Percentiles rank a stretch among this genome's conserved stretches.
Conservation (phyloP, 371 early-diverging fungal species). For the Rhizopus sp. region DNA sequence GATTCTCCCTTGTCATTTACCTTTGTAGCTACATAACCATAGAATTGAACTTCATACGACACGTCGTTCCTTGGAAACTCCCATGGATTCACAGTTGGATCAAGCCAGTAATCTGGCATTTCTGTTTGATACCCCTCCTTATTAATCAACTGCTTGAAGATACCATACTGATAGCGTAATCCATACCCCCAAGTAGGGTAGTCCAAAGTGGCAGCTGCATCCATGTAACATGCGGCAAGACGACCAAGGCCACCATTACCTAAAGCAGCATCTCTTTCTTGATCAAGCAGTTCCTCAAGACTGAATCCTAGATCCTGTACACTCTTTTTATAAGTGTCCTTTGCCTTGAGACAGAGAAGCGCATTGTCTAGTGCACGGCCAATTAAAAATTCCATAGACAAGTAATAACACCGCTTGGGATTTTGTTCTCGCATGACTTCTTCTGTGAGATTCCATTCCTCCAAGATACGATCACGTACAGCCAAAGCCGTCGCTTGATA, state of each 20-base stretch:
- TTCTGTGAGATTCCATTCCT: slow-evolving; percentile 89
- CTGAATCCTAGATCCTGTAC: slow-evolving; percentile 78
- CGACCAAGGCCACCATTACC: slow-evolving; percentile 95
- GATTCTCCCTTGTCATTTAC: slow-evolving; percentile 63
- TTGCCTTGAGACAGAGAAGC: slow-evolving; percentile 77
- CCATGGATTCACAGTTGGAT: slow-evolving; percentile 85
- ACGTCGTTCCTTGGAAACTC: slow-evolving; percentile 92
- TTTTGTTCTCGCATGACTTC: slow-evolving; percentile 51
- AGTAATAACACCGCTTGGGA: slow-evolving; percentile 91
- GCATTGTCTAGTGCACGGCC: slow-evolving; percentile 94
- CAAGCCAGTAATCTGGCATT: slow-evolving; percentile 90
- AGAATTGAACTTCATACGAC: slow-evolving; percentile 82
- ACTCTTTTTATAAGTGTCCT: slow-evolving; percentile 67
- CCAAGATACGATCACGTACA: slow-evolving; percentile 85
- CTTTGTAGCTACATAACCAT: slow-evolving; percentile 76
- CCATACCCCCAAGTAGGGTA: slow-evolving; percentile 92
- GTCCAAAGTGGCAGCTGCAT: slow-evolving; percentile 86
- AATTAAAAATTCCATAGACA: slow-evolving; percentile 92
- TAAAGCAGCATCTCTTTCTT: slow-evolving; percentile 92
- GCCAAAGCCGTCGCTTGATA: slow-evolving; percentile 86
- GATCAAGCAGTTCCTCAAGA: slow-evolving; percentile 85
- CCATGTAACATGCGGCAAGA: slow-evolving; percentile 90
- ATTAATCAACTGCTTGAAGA: slow-evolving; percentile 85
- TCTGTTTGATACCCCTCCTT: slow-evolving; percentile 89
- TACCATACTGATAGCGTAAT: slow-evolving; percentile 91